Conservation (phyloP, 345 rosid genomes). For the Camelina hispida region DNA sequence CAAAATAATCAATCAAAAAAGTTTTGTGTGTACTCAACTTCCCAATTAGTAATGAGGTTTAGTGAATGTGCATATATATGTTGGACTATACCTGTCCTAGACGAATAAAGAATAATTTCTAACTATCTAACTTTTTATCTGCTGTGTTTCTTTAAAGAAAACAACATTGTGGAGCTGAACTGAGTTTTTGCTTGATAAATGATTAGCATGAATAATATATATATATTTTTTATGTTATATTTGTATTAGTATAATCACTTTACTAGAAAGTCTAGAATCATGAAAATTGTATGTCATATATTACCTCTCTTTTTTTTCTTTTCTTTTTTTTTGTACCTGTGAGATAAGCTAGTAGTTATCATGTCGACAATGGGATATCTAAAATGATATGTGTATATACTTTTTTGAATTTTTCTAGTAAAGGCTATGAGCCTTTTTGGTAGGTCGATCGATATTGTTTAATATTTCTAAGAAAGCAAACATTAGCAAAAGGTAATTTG, state of each 20-base stretch:
- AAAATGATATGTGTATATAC: constrained; percentile 8
- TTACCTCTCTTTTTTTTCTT: not conserved
- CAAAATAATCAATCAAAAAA: constrained; percentile 16
- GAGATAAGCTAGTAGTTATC: not conserved
- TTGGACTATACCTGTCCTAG: not conserved
- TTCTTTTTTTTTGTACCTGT: not conserved
- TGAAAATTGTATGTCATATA: not conserved
- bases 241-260: not conserved
- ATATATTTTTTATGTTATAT: not conserved
- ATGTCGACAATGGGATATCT: not conserved
- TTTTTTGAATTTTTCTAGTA: not conserved
- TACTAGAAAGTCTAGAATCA: not conserved
- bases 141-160: not conserved
- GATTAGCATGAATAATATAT: not conserved
- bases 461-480: constrained; percentile 32
- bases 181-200: not conserved
- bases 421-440: constrained; percentile 26
- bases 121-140: too few species aligned
- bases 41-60: constrained; percentile 6
- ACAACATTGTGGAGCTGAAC: not conserved
- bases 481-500: constrained; percentile 68
- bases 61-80: not conserved
- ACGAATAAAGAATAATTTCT: not conserved
- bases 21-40: constrained; percentile 13
- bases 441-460: constrained; percentile 34